Percentiles rank a stretch among this genome's conserved stretches.
phyloP scores from a whole-genome alignment of 192 early-diverging fungal species.

The Coemansia sp. region DNA sequence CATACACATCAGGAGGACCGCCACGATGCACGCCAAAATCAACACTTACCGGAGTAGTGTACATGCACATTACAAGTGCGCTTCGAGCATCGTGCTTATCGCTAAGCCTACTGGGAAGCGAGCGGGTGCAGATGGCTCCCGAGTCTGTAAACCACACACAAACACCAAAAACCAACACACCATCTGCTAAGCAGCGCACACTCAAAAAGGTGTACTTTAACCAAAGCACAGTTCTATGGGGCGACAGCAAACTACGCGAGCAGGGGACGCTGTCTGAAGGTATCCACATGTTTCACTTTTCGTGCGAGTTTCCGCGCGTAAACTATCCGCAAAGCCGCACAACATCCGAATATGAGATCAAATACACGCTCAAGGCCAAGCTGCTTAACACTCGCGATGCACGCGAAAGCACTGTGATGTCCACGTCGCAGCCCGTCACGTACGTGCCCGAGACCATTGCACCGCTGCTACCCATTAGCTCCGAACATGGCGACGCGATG shows the following conservation, averaged over 20 bases:
- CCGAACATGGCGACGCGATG: neutral
- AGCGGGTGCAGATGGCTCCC: slow-evolving; percentile 38
- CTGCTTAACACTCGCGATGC: slow-evolving; percentile 14
- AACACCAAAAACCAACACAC: slow-evolving; percentile 1
- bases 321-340: slow-evolving; percentile 44
- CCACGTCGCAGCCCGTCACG: slow-evolving; percentile 24
- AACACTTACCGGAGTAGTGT: slow-evolving; percentile 40
- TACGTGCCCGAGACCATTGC: slow-evolving; percentile 44
- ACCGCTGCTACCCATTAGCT: slow-evolving; percentile 7
- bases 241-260: slow-evolving; percentile 28
- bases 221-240: slow-evolving; percentile 41
- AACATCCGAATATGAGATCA: slow-evolving; percentile 36
- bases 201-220: slow-evolving; percentile 44
- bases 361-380: slow-evolving; percentile 36
- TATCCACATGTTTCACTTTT: slow-evolving; percentile 52
- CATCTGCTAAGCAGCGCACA: slow-evolving; percentile 18
- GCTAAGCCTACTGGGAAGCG: slow-evolving; percentile 34
- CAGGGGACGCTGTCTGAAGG: slow-evolving; percentile 14
- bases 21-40: slow-evolving; percentile 47
- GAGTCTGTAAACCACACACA: slow-evolving; percentile 26
- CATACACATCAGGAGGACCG: slow-evolving; percentile 38
- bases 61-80: slow-evolving; percentile 19
- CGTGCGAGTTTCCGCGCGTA: slow-evolving; percentile 47
- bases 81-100: slow-evolving; percentile 25
- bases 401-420: slow-evolving; percentile 4